Percentiles rank a stretch among this genome's conserved stretches.
phyloP scores from a whole-genome alignment of 345 rosid genomes.

The Punica granatum region DNA sequence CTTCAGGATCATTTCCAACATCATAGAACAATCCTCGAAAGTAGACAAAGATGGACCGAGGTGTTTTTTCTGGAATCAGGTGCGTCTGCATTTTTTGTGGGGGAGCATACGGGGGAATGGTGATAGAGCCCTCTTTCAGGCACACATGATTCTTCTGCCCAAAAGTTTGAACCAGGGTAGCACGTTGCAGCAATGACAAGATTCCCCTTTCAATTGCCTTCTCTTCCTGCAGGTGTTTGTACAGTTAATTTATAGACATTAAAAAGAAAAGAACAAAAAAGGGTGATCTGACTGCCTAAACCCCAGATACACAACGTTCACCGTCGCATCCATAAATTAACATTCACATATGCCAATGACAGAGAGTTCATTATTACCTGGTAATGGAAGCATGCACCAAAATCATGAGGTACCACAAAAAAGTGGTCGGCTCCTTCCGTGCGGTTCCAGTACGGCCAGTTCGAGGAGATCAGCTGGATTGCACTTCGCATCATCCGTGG shows the following conservation, averaged over 20 bases:
- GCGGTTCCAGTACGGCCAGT: conserved; percentile 96
- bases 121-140: conserved; percentile 90
- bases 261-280: neutral
- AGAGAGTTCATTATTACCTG: conserved; percentile 42
- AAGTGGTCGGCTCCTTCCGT: conserved; percentile 97
- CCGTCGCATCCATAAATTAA: neutral
- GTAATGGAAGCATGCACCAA: conserved; percentile 98
- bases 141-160: conserved; percentile 96
- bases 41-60: conserved; percentile 90
- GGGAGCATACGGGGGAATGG: conserved; percentile 98
- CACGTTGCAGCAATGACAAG: conserved; percentile 80
- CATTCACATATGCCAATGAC: neutral
- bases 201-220: conserved; percentile 96
- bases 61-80: conserved; percentile 74
- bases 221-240: conserved; percentile 94
- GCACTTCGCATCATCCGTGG: conserved; percentile 99
- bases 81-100: conserved; percentile 96
- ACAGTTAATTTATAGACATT: too few relatives aligned
- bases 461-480: conserved; percentile 84
- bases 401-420: conserved; percentile 93
- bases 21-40: conserved; percentile 96
- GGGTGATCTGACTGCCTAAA: neutral
- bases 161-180: conserved; percentile 95
- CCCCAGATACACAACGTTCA: too few relatives aligned
- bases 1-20: conserved; percentile 96